Evolutionary conservation across 768 basidiomycete genomes (phyloP).

Genomic region (Chalciporus piperatus): DNA sequence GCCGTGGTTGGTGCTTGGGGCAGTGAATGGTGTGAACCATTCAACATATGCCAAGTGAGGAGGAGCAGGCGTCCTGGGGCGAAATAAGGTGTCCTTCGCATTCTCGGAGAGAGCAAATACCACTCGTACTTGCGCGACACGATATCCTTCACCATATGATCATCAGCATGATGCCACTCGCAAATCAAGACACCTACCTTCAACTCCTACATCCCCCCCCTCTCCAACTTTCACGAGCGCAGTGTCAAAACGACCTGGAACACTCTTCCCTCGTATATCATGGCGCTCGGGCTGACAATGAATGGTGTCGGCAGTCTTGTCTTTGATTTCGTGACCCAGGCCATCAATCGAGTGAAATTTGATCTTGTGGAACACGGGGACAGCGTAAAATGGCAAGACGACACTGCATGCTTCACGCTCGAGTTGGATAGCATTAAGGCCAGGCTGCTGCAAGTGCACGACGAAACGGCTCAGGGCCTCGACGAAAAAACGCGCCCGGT

Average conservation of each 20-base stretch:
- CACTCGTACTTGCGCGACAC: constrained; percentile 8
- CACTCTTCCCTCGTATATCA: background rate
- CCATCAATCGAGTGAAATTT: constrained; percentile 27
- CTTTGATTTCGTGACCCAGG: background rate
- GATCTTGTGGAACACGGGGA: constrained; percentile 34
- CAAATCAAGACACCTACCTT: background rate
- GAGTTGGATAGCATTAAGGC: background rate
- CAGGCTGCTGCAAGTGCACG: too few species aligned
- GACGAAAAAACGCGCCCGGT: constrained; percentile 8
- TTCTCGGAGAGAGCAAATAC: constrained; percentile 6
- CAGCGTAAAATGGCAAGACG: background rate
- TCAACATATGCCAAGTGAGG: constrained; percentile 10
- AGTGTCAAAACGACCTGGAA: background rate
- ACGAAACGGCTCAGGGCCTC: too few species aligned
- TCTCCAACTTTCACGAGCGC: background rate
- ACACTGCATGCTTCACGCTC: background rate
- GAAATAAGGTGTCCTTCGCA: constrained; percentile 12
- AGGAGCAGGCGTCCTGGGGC: constrained; percentile 1
- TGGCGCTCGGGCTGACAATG: constrained; percentile 13
- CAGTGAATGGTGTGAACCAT: constrained; percentile 23
- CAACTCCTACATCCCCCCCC: background rate
- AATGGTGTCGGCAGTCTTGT: constrained; percentile 24
- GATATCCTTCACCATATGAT: background rate
- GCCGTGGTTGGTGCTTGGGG: constrained; percentile 16
- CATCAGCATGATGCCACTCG: too few species aligned